A percentile compares a stretch with the other conserved stretches of the same genome.
Conservation (phyloP, 2,329 filamentous ascomycete genomes). For the Colletotrichum liaoningense region DNA sequence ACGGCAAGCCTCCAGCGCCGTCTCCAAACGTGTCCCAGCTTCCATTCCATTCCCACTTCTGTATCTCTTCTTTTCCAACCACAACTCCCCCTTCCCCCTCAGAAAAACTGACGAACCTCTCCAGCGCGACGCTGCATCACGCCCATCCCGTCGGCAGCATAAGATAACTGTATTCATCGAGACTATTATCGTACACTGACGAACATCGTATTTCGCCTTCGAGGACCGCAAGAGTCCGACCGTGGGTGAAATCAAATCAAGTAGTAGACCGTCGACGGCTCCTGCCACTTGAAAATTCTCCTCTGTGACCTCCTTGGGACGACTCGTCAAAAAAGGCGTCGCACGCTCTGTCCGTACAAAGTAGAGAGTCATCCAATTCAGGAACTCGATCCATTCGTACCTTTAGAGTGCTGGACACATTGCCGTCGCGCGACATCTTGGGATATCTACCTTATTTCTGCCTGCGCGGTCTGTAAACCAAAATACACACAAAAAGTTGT, state of each 20-base stretch:
- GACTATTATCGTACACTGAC: conserved; percentile 29
- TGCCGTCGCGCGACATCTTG: conserved; percentile 12
- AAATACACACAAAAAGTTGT: conserved; percentile 9
- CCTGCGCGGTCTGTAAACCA: conserved; percentile 30
- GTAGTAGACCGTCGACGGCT: conserved; percentile 30
- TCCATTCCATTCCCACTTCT: background rate
- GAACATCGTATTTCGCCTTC: conserved; percentile 20
- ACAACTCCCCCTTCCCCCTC: background rate
- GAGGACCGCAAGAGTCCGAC: conserved; percentile 22
- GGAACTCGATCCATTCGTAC: conserved; percentile 31
- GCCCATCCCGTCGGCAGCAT: conserved; percentile 4
- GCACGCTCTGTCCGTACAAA: conserved; percentile 30
- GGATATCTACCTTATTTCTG: conserved; percentile 10
- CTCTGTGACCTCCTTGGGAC: conserved; percentile 30
- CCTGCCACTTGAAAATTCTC: conserved; percentile 34
- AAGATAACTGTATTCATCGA: conserved; percentile 19
- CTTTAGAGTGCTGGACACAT: conserved; percentile 21
- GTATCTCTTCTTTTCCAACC: background rate
- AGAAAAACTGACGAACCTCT: conserved; percentile 25
- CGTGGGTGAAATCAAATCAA: conserved; percentile 34
- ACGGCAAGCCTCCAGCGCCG: background rate
- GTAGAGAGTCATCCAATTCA: conserved; percentile 30
- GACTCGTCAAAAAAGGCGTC: conserved; percentile 32
- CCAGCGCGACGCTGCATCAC: conserved; percentile 23
- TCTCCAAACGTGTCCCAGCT: conserved; percentile 16